Conservation (phyloP, 169 alveolate species). For the Nephromyces sp. region DNA sequence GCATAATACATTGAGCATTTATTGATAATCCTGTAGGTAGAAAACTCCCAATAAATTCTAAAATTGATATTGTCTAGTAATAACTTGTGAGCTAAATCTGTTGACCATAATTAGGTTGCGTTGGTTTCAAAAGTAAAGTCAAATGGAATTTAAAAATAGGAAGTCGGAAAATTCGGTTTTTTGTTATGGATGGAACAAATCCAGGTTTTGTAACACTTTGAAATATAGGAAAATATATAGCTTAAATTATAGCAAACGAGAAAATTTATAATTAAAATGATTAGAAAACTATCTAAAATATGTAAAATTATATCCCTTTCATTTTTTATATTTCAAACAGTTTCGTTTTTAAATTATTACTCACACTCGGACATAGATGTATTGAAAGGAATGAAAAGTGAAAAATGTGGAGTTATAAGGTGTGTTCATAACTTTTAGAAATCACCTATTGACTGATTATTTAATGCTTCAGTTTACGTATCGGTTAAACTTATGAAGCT, state of each 20-base stretch:
- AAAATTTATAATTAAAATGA: no score
- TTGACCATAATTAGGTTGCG: slow-evolving; percentile 31
- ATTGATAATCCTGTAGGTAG: no score
- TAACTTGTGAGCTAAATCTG: no score
- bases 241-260: no score
- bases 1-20: no score
- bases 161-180: slow-evolving; percentile 40
- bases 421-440: background rate
- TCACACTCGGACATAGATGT: background rate
- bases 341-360: background rate
- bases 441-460: background rate
- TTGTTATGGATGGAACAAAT: slow-evolving; percentile 54
- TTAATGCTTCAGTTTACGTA: background rate
- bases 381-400: background rate
- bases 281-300: no score
- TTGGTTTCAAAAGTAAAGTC: slow-evolving; percentile 44
- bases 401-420: background rate
- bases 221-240: no score
- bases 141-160: slow-evolving; percentile 40
- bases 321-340: background rate
- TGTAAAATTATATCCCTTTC: background rate
- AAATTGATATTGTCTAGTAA: no score
- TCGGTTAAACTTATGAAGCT: background rate
- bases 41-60: no score
- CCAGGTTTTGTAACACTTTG: no score